These are phyloP conservation scores for Leptomonas pyrrhocoris DNA, from an alignment of 208 protist species.

Conservation along the genomic window DNA sequence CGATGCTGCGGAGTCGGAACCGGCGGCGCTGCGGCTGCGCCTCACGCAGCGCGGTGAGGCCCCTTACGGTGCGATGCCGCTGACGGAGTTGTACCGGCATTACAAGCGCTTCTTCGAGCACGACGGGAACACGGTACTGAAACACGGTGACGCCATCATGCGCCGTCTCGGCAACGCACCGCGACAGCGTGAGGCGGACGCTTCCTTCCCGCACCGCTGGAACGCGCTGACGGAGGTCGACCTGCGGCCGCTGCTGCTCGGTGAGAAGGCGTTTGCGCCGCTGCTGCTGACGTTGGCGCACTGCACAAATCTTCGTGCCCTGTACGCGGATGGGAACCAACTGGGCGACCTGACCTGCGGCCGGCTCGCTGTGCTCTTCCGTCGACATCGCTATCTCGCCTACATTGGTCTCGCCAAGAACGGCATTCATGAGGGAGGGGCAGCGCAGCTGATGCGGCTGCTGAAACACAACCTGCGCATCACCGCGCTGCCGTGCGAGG, in stretches of 20 bases:
- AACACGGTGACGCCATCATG: slow-evolving; percentile 39
- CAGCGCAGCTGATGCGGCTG: slow-evolving; percentile 73
- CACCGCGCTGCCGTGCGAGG: slow-evolving; percentile 41
- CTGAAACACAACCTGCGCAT: slow-evolving; percentile 66
- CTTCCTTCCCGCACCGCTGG: slow-evolving; percentile 67
- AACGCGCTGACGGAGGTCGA: slow-evolving; percentile 49
- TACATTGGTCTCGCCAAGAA: slow-evolving; percentile 60
- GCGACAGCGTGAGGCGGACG: slow-evolving; percentile 28
- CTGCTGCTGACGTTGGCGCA: slow-evolving; percentile 72
- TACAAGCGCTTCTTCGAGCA: slow-evolving; percentile 64
- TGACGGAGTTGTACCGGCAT: slow-evolving; percentile 66
- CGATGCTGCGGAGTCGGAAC: not conserved
- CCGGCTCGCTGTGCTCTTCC: slow-evolving; percentile 67
- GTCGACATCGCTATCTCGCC: slow-evolving; percentile 58
- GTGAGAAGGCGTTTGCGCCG: slow-evolving; percentile 65
- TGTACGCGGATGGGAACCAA: slow-evolving; percentile 70
- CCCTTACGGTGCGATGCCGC: slow-evolving; percentile 75
- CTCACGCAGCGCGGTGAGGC: slow-evolving; percentile 31
- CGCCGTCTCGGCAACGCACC: slow-evolving; percentile 16
- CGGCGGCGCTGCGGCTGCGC: slow-evolving; percentile 20
- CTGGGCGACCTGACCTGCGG: slow-evolving; percentile 70
- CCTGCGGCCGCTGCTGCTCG: slow-evolving; percentile 64
- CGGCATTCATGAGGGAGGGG: slow-evolving; percentile 75
- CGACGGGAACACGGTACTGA: slow-evolving; percentile 46
- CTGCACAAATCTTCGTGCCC: slow-evolving; percentile 53